These are phyloP conservation scores for Cryomyces minteri DNA, from an alignment of 495 filamentous ascomycete species.

Conservation along the genomic window DNA sequence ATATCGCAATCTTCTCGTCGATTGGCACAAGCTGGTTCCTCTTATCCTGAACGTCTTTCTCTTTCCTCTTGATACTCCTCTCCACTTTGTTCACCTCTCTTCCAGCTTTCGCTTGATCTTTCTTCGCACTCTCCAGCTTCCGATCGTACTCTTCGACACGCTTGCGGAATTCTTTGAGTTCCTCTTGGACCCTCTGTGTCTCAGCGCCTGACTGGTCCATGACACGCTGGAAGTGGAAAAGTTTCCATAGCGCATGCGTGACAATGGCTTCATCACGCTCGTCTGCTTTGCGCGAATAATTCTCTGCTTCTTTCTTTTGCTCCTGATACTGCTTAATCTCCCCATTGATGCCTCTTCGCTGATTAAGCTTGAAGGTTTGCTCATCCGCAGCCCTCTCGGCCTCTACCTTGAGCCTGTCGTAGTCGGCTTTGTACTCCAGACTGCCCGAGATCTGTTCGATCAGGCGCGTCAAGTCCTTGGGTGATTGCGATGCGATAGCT, in stretches of 20 bases:
- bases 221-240: slow-evolving; percentile 84
- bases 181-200: slow-evolving; percentile 88
- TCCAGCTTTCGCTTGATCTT: slow-evolving; percentile 61
- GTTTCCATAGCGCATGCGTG: slow-evolving; percentile 89
- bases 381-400: slow-evolving; percentile 76
- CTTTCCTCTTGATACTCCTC: slow-evolving; percentile 61
- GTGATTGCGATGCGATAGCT: slow-evolving; percentile 86
- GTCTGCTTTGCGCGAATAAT: slow-evolving; percentile 68
- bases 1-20: slow-evolving; percentile 82
- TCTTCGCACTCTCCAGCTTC: slow-evolving; percentile 70
- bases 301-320: slow-evolving; percentile 91
- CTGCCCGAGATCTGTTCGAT: slow-evolving; percentile 97
- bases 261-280: slow-evolving; percentile 87
- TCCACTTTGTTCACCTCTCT: slow-evolving; percentile 68
- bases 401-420: slow-evolving; percentile 72
- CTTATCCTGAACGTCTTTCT: slow-evolving; percentile 74
- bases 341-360: slow-evolving; percentile 85
- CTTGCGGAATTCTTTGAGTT: slow-evolving; percentile 83
- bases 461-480: slow-evolving; percentile 79
- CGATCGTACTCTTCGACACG: slow-evolving; percentile 72
- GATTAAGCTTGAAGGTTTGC: slow-evolving; percentile 67
- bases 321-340: slow-evolving; percentile 96
- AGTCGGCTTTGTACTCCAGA: slow-evolving; percentile 87
- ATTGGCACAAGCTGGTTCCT: slow-evolving; percentile 76
- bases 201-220: slow-evolving; percentile 84